These are phyloP conservation scores for Pythium angustatum DNA, from an alignment of 352 stramenopile genomes.

Conservation along the genomic window DNA sequence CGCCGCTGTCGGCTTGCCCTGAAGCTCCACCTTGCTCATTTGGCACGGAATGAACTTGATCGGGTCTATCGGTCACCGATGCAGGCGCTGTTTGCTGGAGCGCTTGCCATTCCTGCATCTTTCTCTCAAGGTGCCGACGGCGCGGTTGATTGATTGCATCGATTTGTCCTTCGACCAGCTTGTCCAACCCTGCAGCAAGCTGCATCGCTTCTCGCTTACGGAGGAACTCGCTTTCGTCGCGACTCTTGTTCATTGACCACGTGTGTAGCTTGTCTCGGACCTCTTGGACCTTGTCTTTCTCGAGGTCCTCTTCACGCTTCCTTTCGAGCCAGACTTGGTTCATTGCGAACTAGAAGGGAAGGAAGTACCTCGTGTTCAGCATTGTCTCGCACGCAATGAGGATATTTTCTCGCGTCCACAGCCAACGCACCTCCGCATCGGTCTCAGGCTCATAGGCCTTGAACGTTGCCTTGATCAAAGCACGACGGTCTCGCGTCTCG, in stretches of 20 bases:
- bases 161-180: slow-evolving; percentile 28
- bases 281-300: slow-evolving; percentile 48
- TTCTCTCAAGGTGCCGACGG: slow-evolving; percentile 18
- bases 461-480: slow-evolving; percentile 52
- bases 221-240: slow-evolving; percentile 68
- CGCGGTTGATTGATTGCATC: slow-evolving; percentile 6
- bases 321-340: slow-evolving; percentile 69
- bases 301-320: slow-evolving; percentile 47
- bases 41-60: neutral
- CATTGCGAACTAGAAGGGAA: slow-evolving; percentile 66
- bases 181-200: slow-evolving; percentile 50
- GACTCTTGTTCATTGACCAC: slow-evolving; percentile 63
- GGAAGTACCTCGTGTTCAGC: too few species aligned
- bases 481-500: slow-evolving; percentile 28
- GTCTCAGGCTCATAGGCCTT: slow-evolving; percentile 62
- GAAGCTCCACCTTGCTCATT: neutral
- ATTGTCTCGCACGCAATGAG: neutral
- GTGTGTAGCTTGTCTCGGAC: slow-evolving; percentile 48
- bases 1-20: neutral
- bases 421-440: slow-evolving; percentile 47
- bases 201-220: slow-evolving; percentile 65
- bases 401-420: neutral
- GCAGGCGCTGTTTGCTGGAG: slow-evolving; percentile 15
- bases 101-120: slow-evolving; percentile 25
- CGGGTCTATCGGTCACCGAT: neutral